Conservation (phyloP, 176 grass and related monocot species). For the Musa beccarii region DNA sequence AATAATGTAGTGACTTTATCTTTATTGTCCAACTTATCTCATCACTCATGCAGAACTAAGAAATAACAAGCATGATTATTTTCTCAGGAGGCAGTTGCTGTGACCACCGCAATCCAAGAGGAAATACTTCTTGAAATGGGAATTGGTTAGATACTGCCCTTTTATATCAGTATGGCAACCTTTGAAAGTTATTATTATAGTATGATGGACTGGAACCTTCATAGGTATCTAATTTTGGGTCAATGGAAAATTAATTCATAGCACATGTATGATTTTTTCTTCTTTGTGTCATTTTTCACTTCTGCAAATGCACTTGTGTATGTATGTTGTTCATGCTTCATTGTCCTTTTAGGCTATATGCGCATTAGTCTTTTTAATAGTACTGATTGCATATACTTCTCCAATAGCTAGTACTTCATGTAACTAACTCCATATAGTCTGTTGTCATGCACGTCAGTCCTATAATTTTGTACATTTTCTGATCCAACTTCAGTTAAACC, state of each 20-base stretch:
- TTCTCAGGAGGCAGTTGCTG: conserved; percentile 58
- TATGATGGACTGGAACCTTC: not conserved
- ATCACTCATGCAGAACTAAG: not conserved
- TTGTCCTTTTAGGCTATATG: not conserved
- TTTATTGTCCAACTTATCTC: not conserved
- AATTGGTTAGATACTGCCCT: conserved; percentile 31
- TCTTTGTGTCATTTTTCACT: not conserved
- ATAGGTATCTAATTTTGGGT: not conserved
- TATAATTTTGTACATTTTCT: not conserved
- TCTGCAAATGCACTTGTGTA: not conserved
- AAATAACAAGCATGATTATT: not conserved
- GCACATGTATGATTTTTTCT: not conserved
- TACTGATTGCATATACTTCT: not conserved
- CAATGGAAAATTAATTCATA: no score
- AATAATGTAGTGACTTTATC: not conserved
- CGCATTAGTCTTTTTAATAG: not conserved
- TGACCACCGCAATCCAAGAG: conserved; percentile 73
- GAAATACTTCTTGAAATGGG: conserved; percentile 73
- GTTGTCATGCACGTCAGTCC: no score
- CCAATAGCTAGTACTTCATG: not conserved
- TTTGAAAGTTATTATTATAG: not conserved
- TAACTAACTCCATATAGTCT: no score
- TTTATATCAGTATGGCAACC: not conserved
- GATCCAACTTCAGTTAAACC: not conserved
- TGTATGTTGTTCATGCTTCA: not conserved